Base-by-base conservation (phyloP, 2,329 filamentous ascomycete genomes). In the Aspergillus bombycis region DNA sequence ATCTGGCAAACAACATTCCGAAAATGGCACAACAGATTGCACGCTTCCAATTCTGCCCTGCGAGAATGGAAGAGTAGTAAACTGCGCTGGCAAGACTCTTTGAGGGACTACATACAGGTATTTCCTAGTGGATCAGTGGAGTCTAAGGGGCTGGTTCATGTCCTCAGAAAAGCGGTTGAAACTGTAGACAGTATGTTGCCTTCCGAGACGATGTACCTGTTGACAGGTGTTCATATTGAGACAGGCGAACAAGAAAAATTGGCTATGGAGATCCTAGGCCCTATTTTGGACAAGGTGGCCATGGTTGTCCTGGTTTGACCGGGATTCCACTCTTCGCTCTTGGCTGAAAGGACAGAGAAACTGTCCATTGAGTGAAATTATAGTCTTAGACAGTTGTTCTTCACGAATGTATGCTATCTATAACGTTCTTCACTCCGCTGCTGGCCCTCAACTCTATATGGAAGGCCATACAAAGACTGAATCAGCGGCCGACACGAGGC, bases 251-350 rank as follows among this genome's bases (percentile, higher is more conserved):
- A 16, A 10, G 16, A n/a, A 8, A 10, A 8, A n/a, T 41, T 41
- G 2, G 38, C 19, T 7, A 9, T 19, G 3, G 8, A n/a, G 14
- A 1, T 9, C 3, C 19, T 10, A 19, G 1, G 3, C 19, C 19
- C 0, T 10, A 41, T 0, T 6, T n/a, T n/a, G 14, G 19, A 16
- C 7, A n/a, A 19, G 16, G 19, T 9, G 3, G 8, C 8, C 8
- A 19, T n/a, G 19, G 2, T n/a, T 41, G 16, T 41, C 7, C 38
- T 41, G 38, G 16, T n/a, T 8, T 41, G 19, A 41, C 3, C 9
- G 36, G 8, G 38, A 0, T 9, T 9, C 1, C 8, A 9, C 16
- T 36, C 2, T n/a, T n/a, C 14, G 14, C 9, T 19, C 8, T n/a
- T 4, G 38, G 8, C 19, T 10, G 38, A 19, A 41, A 8, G 38